Percentiles rank a stretch among this genome's conserved stretches.
These are phyloP conservation scores for Fusarium sp. DNA, from an alignment of 2,329 filamentous ascomycete species.

Conservation along the genomic window DNA sequence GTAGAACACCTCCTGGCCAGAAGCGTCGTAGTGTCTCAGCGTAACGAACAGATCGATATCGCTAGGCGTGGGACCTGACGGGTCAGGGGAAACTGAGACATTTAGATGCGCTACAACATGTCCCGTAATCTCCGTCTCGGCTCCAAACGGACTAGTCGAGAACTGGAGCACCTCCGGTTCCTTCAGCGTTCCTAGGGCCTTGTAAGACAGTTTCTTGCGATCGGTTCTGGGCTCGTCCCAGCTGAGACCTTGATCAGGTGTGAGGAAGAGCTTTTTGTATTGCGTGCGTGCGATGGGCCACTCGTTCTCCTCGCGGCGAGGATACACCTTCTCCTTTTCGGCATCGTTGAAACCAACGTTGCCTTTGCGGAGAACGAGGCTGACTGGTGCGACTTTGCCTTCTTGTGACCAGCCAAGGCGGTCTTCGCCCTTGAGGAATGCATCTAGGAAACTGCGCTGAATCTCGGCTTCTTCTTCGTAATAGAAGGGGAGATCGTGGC, in stretches of 20 bases:
- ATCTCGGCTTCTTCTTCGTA: conserved; percentile 76
- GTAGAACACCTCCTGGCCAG: conserved; percentile 71
- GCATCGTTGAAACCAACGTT: conserved; percentile 76
- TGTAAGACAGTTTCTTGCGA: conserved; percentile 65
- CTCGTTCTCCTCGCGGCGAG: conserved; percentile 67
- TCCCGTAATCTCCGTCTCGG: conserved; percentile 77
- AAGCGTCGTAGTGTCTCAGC: conserved; percentile 67
- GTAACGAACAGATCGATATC: conserved; percentile 76
- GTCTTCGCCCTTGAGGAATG: conserved; percentile 78
- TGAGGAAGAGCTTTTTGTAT: conserved; percentile 73
- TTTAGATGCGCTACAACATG: conserved; percentile 74
- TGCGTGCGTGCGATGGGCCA: conserved; percentile 77
- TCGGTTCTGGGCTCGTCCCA: conserved; percentile 25
- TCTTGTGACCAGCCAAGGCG: conserved; percentile 68
- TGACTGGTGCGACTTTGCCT: conserved; percentile 71
- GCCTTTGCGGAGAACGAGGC: conserved; percentile 73
- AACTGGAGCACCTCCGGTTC: conserved; percentile 70
- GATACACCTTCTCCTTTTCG: conserved; percentile 68
- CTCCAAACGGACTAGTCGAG: conserved; percentile 67
- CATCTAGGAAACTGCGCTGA: conserved; percentile 76
- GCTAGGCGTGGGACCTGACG: conserved; percentile 50
- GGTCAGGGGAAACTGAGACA: conserved; percentile 71
- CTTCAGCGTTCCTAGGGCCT: conserved; percentile 69
- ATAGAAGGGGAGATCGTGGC: conserved; percentile 80
- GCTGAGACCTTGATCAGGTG: conserved; percentile 58